Base-by-base conservation (phyloP, 2,329 filamentous ascomycete genomes). In the Penicillium sp. region DNA sequence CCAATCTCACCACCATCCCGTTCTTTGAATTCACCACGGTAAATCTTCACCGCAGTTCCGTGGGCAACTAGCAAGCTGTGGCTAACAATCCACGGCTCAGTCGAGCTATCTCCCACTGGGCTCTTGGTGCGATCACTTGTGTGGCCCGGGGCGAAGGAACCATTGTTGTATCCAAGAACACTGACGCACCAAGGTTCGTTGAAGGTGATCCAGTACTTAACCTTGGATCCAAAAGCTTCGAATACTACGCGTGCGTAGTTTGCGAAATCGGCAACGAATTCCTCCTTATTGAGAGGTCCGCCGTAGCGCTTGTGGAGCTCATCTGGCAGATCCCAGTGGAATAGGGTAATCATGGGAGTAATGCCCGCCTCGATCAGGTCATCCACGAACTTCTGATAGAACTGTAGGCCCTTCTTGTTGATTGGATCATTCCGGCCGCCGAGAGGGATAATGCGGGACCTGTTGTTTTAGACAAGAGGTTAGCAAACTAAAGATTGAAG, bases 181-280 rank as follows among this genome's bases (percentile, higher is more conserved):
- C 88, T 85, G 61, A 85, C 89, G 76, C 90, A 95, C 86, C 89
- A 94, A 4, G 91, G 91, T 78, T 96, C 90, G 72, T 94, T 94
- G 77, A 93, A 91, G 26, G 90, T 94, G 73, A 92, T 90, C 91
- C 91, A 96, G 75, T 90, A 82, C 78, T 91, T 90, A 67, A 91
- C 90, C 73, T 87, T 88, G 51, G 86, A 83, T 46, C 82, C 82
- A 54, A 95, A 80, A 1, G 86, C 84, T 69, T 87, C 81, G 77
- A 91, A 95, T 66, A 90, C 80, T 44, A 90, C 79, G 59, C 87
- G 85, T 10, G 90, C 88, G 69, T 92, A 96, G 75, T 88, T 78
- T 64, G 88, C 87, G 70, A 86, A 96, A 76, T 96, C 91, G 56
- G 87, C 82, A 3, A 89, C 85, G 73, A 94, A 95, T 76, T 96